Conservation (phyloP, 306 rosid species). For the Cercis canadensis region DNA sequence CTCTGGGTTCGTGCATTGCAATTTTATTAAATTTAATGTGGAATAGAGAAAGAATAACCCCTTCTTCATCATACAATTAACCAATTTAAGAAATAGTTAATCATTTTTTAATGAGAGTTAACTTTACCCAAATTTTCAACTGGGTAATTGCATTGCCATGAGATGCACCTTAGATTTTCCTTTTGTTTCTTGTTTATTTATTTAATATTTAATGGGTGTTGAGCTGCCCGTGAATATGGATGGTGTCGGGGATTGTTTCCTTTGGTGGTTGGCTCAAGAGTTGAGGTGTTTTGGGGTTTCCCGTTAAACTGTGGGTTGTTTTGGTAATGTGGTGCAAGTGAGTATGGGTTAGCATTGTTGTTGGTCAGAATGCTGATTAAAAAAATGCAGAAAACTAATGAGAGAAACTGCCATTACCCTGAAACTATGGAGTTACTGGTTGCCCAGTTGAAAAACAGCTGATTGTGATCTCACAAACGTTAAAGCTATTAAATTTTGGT, state of each 20-base stretch:
- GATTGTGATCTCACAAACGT: conserved; percentile 41
- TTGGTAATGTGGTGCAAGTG: conserved; percentile 22
- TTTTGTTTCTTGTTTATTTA: too few species aligned
- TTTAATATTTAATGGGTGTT: neutral
- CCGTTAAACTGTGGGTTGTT: conserved; percentile 15
- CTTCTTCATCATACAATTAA: too few species aligned
- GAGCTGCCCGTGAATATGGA: conserved; percentile 41
- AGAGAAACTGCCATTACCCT: neutral
- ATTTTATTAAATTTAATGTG: too few species aligned
- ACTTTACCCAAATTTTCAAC: too few species aligned
- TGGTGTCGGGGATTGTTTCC: neutral
- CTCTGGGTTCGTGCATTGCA: too few species aligned
- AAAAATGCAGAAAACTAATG: neutral
- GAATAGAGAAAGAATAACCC: too few species aligned
- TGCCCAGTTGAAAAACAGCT: conserved; percentile 19
- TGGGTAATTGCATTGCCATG: too few species aligned
- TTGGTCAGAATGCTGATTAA: conserved; percentile 28
- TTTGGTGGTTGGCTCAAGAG: conserved; percentile 20
- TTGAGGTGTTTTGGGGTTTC: conserved; percentile 8
- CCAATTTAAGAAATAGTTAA: too few species aligned
- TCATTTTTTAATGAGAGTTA: too few species aligned
- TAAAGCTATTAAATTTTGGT: conserved; percentile 44
- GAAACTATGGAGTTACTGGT: neutral
- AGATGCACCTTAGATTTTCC: too few species aligned
- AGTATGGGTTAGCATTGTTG: conserved; percentile 38